These are phyloP conservation scores for Fragaria ananassa DNA, from an alignment of 306 rosid genomes.

Conservation along the genomic window DNA sequence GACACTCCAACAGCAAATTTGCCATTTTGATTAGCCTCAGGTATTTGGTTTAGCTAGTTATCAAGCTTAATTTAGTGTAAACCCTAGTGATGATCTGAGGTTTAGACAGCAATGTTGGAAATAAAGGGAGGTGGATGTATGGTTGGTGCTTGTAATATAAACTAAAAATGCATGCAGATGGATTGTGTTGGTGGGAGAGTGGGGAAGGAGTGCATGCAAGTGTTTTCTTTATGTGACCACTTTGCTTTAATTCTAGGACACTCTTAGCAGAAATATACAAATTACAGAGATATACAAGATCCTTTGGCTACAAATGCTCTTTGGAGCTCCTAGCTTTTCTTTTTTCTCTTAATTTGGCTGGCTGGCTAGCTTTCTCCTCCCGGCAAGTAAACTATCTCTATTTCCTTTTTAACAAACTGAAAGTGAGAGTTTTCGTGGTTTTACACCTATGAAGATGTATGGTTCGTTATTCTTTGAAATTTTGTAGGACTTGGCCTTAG, in stretches of 20 bases:
- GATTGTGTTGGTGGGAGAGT: conserved; percentile 25
- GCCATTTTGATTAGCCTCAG: not conserved
- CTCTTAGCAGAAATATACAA: not conserved
- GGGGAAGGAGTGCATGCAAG: conserved; percentile 23
- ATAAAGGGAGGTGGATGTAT: conserved; percentile 3
- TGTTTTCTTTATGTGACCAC: not conserved
- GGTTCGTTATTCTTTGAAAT: conserved; percentile 3
- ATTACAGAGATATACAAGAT: not conserved
- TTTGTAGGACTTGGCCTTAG: not conserved
- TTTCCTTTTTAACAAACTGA: conserved; percentile 8
- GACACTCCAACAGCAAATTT: not conserved
- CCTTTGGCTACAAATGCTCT: not conserved
- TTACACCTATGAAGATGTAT: not conserved
- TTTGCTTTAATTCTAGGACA: conserved; percentile 32
- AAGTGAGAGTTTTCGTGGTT: conserved; percentile 26
- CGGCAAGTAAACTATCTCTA: conserved; percentile 38
- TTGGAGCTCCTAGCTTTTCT: not conserved
- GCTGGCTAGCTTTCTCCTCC: conserved; percentile 36
- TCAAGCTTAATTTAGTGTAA: not conserved
- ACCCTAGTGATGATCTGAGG: not conserved
- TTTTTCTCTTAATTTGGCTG: conserved; percentile 15
- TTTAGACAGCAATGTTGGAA: conserved; percentile 17
- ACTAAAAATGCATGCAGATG: conserved; percentile 28
- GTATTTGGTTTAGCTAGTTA: not conserved
- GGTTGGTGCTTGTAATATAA: conserved; percentile 29